Base-by-base conservation (phyloP, 805 yeast species). In the Metschnikowia kunwiensis region DNA sequence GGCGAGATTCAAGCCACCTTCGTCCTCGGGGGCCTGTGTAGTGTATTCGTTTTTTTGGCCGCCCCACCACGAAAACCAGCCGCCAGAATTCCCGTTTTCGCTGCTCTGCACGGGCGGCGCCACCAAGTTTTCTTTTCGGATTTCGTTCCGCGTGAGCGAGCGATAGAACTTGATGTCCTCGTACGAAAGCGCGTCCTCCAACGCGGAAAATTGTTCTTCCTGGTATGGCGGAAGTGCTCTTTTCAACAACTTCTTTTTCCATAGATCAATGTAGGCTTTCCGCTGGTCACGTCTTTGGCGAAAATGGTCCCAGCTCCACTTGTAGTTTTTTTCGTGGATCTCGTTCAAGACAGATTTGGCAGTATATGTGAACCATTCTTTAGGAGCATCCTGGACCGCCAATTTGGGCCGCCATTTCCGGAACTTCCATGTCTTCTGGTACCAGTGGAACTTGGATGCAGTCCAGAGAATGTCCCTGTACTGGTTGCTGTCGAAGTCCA, bases 261-360 rank as follows among this genome's bases (percentile, higher is more conserved):
- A 91, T 0, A 86, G 61, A 10, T 55, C 55, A 12, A 84, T 72
- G 58, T 93, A 93, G 1, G 66, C 60, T 34, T 71, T 75, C 50
- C 96, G 68, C 54, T 83, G 80, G 43, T 85, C 85, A 45, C 94
- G 67, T 52, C 95, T 72, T 32, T 69, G 71, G 31, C 75, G 74
- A 48, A 91, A 77, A 52, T 75, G 75, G 3, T 74, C 93, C 98
- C 98, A 94, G 23, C 87, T 79, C 94, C 96, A 86, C 50, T 75
- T 77, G 49, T 79, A 74, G 54, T 85, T 78, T 50, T 74, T 77
- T 41, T 86, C 93, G 50, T 85, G 95, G 25, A 93, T 80, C 54
- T 88, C 96, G 39, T 78, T 69, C 28, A 77, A 60, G 2, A 93
- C 85, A 14, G 86, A 80, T n/a, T 72, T 61, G 1, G 86, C 91